These are phyloP conservation scores for Nannizziopsis barbatae DNA, from an alignment of 2,329 filamentous ascomycete species.

Conservation along the genomic window DNA sequence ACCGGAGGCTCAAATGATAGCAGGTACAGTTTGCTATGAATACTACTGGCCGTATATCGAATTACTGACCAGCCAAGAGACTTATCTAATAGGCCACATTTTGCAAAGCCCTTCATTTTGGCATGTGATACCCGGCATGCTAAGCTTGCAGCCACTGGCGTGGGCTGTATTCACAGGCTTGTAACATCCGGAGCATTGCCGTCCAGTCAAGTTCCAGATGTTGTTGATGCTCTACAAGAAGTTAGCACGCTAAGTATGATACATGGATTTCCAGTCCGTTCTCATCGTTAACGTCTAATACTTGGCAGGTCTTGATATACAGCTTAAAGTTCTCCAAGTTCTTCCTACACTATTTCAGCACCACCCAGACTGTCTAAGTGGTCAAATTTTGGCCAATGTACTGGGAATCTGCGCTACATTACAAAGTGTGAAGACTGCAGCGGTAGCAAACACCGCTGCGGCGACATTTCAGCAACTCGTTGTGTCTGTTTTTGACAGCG, in stretches of 20 bases:
- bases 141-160: slow-evolving; percentile 78
- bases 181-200: slow-evolving; percentile 73
- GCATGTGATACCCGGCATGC: slow-evolving; percentile 83
- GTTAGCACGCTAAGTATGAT: slow-evolving; percentile 57
- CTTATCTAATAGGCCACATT: slow-evolving; percentile 66
- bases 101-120: slow-evolving; percentile 87
- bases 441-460: slow-evolving; percentile 89
- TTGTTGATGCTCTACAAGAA: slow-evolving; percentile 77
- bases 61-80: slow-evolving; percentile 45
- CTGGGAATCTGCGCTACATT: slow-evolving; percentile 86
- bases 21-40: slow-evolving; percentile 41
- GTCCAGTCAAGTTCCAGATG: slow-evolving; percentile 66
- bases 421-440: slow-evolving; percentile 81
- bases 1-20: slow-evolving; percentile 64
- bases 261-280: neutral
- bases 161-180: slow-evolving; percentile 78
- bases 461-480: slow-evolving; percentile 94
- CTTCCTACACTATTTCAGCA: slow-evolving; percentile 83
- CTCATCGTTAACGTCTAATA: slow-evolving; percentile 17
- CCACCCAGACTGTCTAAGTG: slow-evolving; percentile 69
- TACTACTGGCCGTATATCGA: neutral
- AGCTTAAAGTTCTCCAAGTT: slow-evolving; percentile 90
- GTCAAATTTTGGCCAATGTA: slow-evolving; percentile 66
- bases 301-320: slow-evolving; percentile 60
- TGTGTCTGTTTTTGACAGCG: slow-evolving; percentile 86